Conservation (phyloP, 2,329 filamentous ascomycete genomes). For the Amesomyces nigricolor region DNA sequence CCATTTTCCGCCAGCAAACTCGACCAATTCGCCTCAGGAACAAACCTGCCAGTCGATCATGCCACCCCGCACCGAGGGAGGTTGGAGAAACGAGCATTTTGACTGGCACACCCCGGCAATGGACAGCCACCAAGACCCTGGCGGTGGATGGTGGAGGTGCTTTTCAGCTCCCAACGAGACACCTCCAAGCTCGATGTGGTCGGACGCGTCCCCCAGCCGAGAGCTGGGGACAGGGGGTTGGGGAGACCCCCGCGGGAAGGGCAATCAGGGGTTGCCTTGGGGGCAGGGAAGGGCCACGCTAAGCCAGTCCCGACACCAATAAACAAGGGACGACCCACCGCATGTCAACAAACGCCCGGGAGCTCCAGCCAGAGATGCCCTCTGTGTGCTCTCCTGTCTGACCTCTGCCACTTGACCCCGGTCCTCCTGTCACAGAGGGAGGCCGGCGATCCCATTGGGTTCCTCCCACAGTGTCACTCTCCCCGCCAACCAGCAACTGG, state of each 20-base stretch:
- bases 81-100: conserved; percentile 12
- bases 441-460: conserved; percentile 23
- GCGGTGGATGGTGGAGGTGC: neutral
- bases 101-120: neutral
- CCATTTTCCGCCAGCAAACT: neutral
- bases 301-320: conserved; percentile 23
- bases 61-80: conserved; percentile 9
- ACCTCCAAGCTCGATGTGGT: conserved; percentile 20
- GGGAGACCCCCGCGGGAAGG: conserved; percentile 14
- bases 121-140: neutral
- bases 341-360: conserved; percentile 24
- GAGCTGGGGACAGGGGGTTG: conserved; percentile 15
- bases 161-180: conserved; percentile 19
- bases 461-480: conserved; percentile 10
- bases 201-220: conserved; percentile 17
- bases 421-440: conserved; percentile 18
- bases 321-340: conserved; percentile 26
- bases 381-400: neutral
- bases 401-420: conserved; percentile 18
- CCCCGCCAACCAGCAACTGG: conserved; percentile 22
- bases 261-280: conserved; percentile 20
- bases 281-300: conserved; percentile 18
- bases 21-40: neutral
- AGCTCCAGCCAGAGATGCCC: conserved; percentile 17
- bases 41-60: neutral